These are phyloP conservation scores for Pleurotus tuoliensis DNA, from an alignment of 768 basidiomycete species.

Conservation along the genomic window DNA sequence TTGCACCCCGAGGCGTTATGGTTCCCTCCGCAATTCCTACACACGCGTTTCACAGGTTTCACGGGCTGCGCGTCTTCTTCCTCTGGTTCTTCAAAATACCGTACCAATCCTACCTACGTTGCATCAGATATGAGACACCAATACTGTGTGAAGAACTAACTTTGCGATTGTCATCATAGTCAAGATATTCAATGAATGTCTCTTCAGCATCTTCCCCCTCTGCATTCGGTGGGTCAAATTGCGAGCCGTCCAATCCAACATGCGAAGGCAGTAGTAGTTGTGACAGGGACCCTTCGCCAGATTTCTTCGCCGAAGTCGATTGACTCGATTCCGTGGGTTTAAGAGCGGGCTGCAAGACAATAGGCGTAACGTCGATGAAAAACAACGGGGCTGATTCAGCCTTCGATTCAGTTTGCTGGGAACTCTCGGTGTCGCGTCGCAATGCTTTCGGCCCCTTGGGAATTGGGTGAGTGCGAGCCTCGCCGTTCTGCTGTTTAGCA, in stretches of 20 bases:
- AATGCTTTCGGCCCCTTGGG: no score
- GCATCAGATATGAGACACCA: not conserved
- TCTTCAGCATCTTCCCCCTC: constrained; percentile 45
- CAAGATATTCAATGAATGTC: constrained; percentile 74
- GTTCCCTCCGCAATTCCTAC: constrained; percentile 74
- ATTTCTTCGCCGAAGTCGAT: not conserved
- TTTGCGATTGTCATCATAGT: constrained; percentile 58
- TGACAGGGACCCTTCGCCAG: constrained; percentile 1
- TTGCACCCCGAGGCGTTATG: constrained; percentile 68
- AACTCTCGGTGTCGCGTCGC: no score
- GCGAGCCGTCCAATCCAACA: constrained; percentile 60
- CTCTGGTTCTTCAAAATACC: constrained; percentile 61
- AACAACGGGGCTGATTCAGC: constrained; percentile 27
- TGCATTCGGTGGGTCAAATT: constrained; percentile 34
- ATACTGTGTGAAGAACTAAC: constrained; percentile 27
- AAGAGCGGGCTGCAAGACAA: constrained; percentile 26
- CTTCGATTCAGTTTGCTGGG: no score
- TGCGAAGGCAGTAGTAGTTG: constrained; percentile 64
- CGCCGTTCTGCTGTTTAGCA: not conserved
- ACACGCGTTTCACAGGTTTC: constrained; percentile 49
- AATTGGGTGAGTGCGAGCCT: not conserved
- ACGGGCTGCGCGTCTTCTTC: constrained; percentile 37
- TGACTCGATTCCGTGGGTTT: constrained; percentile 10
- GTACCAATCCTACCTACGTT: constrained; percentile 44
- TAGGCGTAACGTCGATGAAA: constrained; percentile 46